Base-by-base conservation (phyloP, 2,329 filamentous ascomycete species). In the Talaromyces sp. region DNA sequence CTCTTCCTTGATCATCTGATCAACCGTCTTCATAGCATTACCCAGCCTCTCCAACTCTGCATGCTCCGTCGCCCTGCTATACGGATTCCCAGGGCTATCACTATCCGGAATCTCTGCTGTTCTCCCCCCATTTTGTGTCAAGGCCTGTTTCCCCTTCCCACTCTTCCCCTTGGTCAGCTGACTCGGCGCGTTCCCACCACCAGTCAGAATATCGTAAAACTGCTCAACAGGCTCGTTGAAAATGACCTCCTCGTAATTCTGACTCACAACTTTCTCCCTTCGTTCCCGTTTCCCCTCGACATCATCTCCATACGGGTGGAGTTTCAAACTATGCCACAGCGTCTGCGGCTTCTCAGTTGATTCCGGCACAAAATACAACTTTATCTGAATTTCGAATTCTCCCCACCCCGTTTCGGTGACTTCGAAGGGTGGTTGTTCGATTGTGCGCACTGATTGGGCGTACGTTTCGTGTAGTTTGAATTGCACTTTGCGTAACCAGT, bases 381-480 rank as follows among this genome's bases (percentile, higher is more conserved):
- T 93, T 75, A 99, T 90, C 68, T 93, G 91, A 73, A 99, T 96
- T 77, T 95, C 92, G 81, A 99, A 99, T 80, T 97, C 95, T 73
- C 95, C 95, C 91, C 96, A 99, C 58, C 95, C 95, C 0, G 95
- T 98, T 79, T 98, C 95, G 68, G 88, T 87, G 67, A 98, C 90
- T 73, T 92, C 84, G 73, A 97, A 99, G 11, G 83, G 93, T 74
- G 91, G 86, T 67, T 87, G 86, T 73, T 97, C 93, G 73, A 95
- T 84, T 76, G 90, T 96, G 71, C 95, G 90, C 25, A 95, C 86
- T 65, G 91, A 91, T 78, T 97, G 96, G 31, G 92, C 89, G 76
- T 97, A 98, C 10, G 94, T 97, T 78, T 98, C 93, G 83, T 97
- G 94, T 17, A 99, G 87, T 79, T 98, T 98, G 82, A 99, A 99